Evolutionary conservation across 805 yeast genomes (phyloP), one percentile per base, ranked within the genome.

Genomic region (Zygotorulaspora danielsina): DNA sequence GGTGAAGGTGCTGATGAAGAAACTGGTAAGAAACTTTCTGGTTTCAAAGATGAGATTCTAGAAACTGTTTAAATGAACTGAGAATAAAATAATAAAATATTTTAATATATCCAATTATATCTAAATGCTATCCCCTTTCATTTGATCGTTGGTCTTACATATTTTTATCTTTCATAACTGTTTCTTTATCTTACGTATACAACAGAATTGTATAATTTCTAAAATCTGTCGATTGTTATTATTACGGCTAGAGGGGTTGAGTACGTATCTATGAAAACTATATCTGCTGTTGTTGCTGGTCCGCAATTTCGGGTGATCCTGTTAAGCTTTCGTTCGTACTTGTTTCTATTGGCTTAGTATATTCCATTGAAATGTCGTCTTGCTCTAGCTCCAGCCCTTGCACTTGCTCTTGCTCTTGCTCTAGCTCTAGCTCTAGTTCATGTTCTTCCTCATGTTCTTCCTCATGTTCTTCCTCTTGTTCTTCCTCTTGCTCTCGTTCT

Each of bases 21-120:
- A 73, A 87, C 95, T 70, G 97, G 96, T 75, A 89, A 90, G 84
- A 89, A 89, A 75, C 90, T 90, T 66, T 70, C 82, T 59, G 96
- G 94, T 72, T 90, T 88, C 94, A 89, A 90, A 80, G 98, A 90
- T 73, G 96, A 86, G 71, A 87, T 93, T 70, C 87, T 93, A 74
- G 97, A 90, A 80, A 69, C 90, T 68, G 97, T 90, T 69, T 90
- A 87, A 81, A 65, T 53, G 42, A 36, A 36, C 32, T 31, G 33
- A 35, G 24, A 8, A 21, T 21, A 21, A 21, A 21, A 21, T 8
- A 21, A 21, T 21, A 21, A 10, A 21, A 21, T 21, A 21, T 21
- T 21, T 21, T 21, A 21, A 21, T 21, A 21, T 10, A 21, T 21
- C 24, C 24, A 21, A 21, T 21, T 21, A 8, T 21, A 21, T 21